Percentiles rank a stretch among this genome's conserved stretches.
phyloP scores from a whole-genome alignment of 192 early-diverging fungal genomes.

The Mortierella claussenii region DNA sequence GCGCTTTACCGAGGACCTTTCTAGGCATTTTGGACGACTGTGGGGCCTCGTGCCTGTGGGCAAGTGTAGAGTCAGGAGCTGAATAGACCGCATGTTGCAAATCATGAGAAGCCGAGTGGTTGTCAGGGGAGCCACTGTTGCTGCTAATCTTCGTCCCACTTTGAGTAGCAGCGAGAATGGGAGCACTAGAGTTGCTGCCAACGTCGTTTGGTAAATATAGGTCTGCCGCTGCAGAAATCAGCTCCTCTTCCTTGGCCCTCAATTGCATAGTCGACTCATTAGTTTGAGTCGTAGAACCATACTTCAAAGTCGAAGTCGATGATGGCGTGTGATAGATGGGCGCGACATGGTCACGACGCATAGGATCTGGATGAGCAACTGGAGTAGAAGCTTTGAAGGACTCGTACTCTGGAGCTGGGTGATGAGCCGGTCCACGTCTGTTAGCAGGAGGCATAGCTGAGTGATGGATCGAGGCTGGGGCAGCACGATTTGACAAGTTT shows the following conservation, averaged over 20 bases:
- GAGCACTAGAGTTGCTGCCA: not conserved
- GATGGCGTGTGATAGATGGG: conserved; percentile 16
- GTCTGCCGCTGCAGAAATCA: not conserved
- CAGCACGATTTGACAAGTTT: not conserved
- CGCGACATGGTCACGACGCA: conserved; percentile 4
- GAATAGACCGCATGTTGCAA: too few relatives aligned
- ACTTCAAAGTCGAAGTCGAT: not conserved
- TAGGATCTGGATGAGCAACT: too few relatives aligned
- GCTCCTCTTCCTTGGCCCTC: not conserved
- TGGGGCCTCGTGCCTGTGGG: not conserved
- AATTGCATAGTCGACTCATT: not conserved
- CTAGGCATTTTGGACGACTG: not conserved
- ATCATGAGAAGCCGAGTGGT: not conserved
- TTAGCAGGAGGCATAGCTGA: too few relatives aligned
- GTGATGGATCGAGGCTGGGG: not conserved
- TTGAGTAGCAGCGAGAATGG: not conserved
- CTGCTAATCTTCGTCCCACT: not conserved
- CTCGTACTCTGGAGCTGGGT: conserved; percentile 14
- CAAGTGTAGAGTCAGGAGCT: not conserved
- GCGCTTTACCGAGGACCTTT: not conserved
- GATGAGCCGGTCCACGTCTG: conserved; percentile 4
- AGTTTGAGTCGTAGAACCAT: not conserved
- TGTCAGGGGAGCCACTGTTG: not conserved
- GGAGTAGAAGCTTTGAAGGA: not conserved
- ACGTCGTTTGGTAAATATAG: not conserved